Base-by-base conservation (phyloP, 169 alveolate genomes). In the Eimeria brunetti region DNA sequence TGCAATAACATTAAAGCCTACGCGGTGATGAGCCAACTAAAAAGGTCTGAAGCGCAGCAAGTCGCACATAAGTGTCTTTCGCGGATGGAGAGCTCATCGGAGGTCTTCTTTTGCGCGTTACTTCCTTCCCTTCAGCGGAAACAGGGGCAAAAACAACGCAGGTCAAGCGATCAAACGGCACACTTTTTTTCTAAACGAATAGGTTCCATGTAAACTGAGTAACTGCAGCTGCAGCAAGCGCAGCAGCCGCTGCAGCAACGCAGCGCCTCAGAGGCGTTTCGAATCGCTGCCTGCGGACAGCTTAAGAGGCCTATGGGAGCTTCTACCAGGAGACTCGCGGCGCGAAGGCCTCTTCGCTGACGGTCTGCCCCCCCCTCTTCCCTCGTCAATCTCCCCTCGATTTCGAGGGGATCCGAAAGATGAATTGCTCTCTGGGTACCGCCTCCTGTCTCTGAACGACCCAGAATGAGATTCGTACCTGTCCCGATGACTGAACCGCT, bases 361-460 rank as follows among this genome's bases (percentile, higher is more conserved):
- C 49, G 80, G 76, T 60, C 86, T 76, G 33, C 64, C 86, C 86
- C 86, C 62, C 38, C 86, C 86, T 46, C 62, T n/a, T 41, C 64
- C 86, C 86, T 49, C 86, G 6, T 46, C 86, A 0, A n/a, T 9
- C 0, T 76, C 86, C 64, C 64, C 86, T 76, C 86, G 41, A 27
- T 41, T 24, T 1, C 86, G 86, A 6, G 86, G 64, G 44, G 64
- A 46, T 22, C 27, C 64, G 64, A 41, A 76, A 5, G 62, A 46
- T 22, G 86, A 27, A 22, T 24, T 36, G 91, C 58, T 69, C 5
- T 85, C 91, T 27, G 46, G 58, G 67, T 85, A 85, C 49, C 91
- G 76, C 91, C 91, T 85, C 49, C 91, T 49, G 75, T 81, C 89
- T 41, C 91, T 46, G 80, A 85, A 85, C 18, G 73, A 46, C 38